Percentiles rank a stretch among this genome's conserved stretches.
Evolutionary conservation across 2,329 filamentous ascomycete genomes (phyloP).

Genomic region (Cryphonectria parasitica): DNA sequence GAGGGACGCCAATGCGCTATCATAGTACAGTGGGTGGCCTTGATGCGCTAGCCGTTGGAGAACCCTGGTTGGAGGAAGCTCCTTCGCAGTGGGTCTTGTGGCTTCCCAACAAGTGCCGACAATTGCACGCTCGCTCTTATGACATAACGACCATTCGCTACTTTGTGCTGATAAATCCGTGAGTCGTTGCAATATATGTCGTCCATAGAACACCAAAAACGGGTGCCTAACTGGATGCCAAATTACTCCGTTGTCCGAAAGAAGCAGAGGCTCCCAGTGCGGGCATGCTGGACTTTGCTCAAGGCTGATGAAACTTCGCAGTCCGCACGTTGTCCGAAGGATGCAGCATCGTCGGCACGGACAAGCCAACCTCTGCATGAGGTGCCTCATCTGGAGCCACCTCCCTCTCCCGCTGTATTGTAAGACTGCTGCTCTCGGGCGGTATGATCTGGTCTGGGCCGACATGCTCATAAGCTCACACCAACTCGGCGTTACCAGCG

Average conservation of each 20-base stretch:
- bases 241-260: not conserved
- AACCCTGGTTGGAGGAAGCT: not conserved
- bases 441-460: too few relatives aligned
- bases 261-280: not conserved
- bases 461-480: slow-evolving; percentile 44
- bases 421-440: not conserved
- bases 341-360: not conserved
- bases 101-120: too few relatives aligned
- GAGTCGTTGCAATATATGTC: not conserved
- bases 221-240: not conserved
- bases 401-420: too few relatives aligned
- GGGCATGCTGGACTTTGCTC: not conserved
- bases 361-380: not conserved
- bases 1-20: not conserved
- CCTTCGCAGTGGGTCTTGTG: too few relatives aligned
- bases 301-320: not conserved
- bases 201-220: not conserved
- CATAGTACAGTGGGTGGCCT: too few relatives aligned
- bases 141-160: not conserved
- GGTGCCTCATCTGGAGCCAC: not conserved
- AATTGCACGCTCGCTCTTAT: not conserved
- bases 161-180: not conserved
- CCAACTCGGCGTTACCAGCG: slow-evolving; percentile 59
- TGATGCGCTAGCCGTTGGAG: not conserved
- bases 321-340: not conserved